A percentile compares a stretch with the other conserved stretches of the same genome.
Evolutionary conservation across 2,329 filamentous ascomycete species (phyloP).

Genomic region (Monosporascus sp.): DNA sequence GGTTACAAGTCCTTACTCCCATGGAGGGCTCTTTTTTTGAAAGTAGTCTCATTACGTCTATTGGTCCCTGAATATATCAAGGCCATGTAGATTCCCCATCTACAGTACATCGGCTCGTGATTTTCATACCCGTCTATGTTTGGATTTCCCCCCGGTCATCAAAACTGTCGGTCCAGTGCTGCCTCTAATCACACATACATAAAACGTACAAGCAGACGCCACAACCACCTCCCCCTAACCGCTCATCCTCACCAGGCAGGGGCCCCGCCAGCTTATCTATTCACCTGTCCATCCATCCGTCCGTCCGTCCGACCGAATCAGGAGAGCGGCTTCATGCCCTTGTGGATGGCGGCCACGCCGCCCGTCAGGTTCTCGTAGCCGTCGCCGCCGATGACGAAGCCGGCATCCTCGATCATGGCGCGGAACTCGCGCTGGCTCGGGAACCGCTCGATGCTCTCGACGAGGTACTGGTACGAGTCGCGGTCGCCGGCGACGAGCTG

Average conservation of each 20-base stretch:
- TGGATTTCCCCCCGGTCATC: no score
- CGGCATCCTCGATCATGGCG: constrained; percentile 75
- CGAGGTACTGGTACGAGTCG: constrained; percentile 96
- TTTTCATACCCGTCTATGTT: not conserved
- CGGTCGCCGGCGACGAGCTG: constrained; percentile 91
- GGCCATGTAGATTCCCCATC: not conserved
- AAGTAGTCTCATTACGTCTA: no score
- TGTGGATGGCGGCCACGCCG: constrained; percentile 93
- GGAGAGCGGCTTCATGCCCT: constrained; percentile 75
- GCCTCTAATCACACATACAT: no score
- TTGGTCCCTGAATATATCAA: no score
- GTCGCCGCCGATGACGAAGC: constrained; percentile 75
- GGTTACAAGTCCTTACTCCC: no score
- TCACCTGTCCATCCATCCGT: not conserved
- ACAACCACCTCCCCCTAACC: no score
- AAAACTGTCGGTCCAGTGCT: no score
- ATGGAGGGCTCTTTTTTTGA: no score
- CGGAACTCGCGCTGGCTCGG: constrained; percentile 81
- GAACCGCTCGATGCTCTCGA: constrained; percentile 95
- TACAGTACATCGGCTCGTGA: not conserved
- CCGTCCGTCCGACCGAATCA: not conserved
- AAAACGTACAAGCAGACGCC: no score
- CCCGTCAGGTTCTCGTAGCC: constrained; percentile 89
- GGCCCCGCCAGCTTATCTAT: not conserved
- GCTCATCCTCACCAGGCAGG: not conserved